Base-by-base conservation (phyloP, 2,329 filamentous ascomycete species). In the Penicillium crustosum region DNA sequence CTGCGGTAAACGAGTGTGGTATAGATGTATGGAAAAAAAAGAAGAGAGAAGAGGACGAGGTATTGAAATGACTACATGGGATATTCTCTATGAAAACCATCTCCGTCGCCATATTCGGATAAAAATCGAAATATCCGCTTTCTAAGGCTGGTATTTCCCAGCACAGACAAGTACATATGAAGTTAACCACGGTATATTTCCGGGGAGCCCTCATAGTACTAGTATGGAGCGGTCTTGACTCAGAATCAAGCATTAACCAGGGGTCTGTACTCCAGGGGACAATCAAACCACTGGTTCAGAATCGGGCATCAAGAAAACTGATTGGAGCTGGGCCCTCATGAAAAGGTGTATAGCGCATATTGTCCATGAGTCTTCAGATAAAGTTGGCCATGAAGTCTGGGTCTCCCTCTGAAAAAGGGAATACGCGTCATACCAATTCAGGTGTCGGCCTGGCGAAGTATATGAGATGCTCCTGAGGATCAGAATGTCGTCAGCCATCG, bases 401-500 rank as follows among this genome's bases (percentile, higher is more conserved):
- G 39, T 21, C 10, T 31, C 17, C 25, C 3, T 39, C 43, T 31
- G 4, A 48, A 38, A 49, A n/a, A 23, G 31, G 25, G 2, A 48
- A 31, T 38, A 38, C 23, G 13, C n/a, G 13, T 53, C 33, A 29
- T 49, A 17, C 42, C 51, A 7, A 23, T 53, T 48, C 33, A 39
- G 33, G 33, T 31, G 33, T 53, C 42, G 42, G 51, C 15, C 42
- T 31, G 12, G 23, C 29, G 10, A 39, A 39, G 42, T 48, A 53
- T 49, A 31, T 5, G 17, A 39, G 10, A 23, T 36, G 1, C 2
- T 17, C 8, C 17, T 47, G 41, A 47, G 50, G 51, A 49, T 53
- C 51, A 53, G 42, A 48, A 53, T 53, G 42, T 38, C 42, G 42
- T 53, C 42, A 53, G 42, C 2, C 12, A 17, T 53, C 42, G 31